Percentiles rank a stretch among this genome's conserved stretches.
phyloP scores from a whole-genome alignment of 208 protist species.

The Trypanosoma avium region DNA sequence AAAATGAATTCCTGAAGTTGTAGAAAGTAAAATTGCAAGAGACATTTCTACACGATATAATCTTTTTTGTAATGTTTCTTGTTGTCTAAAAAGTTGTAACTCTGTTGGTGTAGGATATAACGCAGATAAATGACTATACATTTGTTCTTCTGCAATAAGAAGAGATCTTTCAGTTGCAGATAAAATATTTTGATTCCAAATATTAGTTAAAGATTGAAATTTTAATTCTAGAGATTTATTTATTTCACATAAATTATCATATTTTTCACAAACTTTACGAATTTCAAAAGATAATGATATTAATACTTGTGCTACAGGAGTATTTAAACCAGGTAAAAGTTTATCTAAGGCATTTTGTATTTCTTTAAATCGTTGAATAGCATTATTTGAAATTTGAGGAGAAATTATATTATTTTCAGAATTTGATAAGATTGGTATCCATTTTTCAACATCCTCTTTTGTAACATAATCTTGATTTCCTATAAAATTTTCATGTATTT shows the following conservation, averaged over 20 bases:
- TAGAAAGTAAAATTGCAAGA: constrained; percentile 14
- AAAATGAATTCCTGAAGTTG: constrained; percentile 26
- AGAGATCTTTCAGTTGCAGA: constrained; percentile 20
- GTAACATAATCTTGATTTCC: not conserved
- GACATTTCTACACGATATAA: constrained; percentile 16
- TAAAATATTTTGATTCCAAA: constrained; percentile 4
- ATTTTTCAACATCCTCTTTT: not conserved
- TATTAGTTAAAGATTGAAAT: not conserved
- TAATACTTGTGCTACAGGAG: not conserved
- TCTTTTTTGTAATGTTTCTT: constrained; percentile 11
- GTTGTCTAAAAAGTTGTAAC: constrained; percentile 6
- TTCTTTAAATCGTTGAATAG: not conserved
- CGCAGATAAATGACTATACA: constrained; percentile 8
- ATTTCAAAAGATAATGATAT: constrained; percentile 1
- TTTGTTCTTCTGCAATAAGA: constrained; percentile 21
- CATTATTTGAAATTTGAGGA: not conserved
- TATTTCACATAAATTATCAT: constrained; percentile 4
- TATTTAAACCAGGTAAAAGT: not conserved
- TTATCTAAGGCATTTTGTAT: constrained; percentile 13
- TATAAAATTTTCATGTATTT: not conserved
- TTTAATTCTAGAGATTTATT: not conserved
- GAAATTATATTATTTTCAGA: not conserved
- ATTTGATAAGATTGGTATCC: not conserved
- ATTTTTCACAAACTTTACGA: not conserved
- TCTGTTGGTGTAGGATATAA: not conserved